Base-by-base conservation (phyloP, 2,329 filamentous ascomycete genomes). In the Claviceps pusilla region DNA sequence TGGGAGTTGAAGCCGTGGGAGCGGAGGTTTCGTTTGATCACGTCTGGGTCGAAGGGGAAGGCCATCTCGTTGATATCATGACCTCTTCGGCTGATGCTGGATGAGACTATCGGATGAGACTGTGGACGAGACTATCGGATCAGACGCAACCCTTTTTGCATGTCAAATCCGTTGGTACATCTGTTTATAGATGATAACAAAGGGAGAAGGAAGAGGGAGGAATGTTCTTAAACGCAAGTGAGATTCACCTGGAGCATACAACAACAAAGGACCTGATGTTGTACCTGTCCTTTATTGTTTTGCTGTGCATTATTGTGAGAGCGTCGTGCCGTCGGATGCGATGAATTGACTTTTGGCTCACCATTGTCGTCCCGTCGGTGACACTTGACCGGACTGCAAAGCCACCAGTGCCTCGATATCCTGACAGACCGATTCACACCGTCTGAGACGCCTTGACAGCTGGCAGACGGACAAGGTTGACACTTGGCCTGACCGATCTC, bases 1-100 rank as follows among this genome's bases (percentile, higher is more conserved):
- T 59, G 48, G 2, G 55, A 55, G 52, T 37, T 54, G 54, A 63
- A 56, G 43, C 62, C 62, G 2, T 50, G 49, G 14, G 54, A 55
- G 41, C 54, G 55, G 9, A 60, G 61, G 37, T 58, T 59, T 50
- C 51, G 55, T n/a, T 49, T 55, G 29, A 64, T 49, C 2, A 43
- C 46, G 35, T 57, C 57, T n/a, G 57, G 53, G 48, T 62, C 54
- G 46, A 61, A 58, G 0, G 57, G 58, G 24, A 60, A 29, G 4
- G 54, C 57, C 55, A 63, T 56, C 41, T 42, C 35, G 35, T 16
- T 19, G 12, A 9, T 42, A 4, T 37, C 39, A n/a, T 35, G 33
- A 4, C 1, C 33, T 35, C 4, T 35, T 35, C 7, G 33, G 33
- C 9, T 7, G 9, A 10, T 7, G 33, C 33, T 7, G 33, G 35